Base-by-base conservation (phyloP, 2,329 filamentous ascomycete genomes). In the Simplicillium sp. region DNA sequence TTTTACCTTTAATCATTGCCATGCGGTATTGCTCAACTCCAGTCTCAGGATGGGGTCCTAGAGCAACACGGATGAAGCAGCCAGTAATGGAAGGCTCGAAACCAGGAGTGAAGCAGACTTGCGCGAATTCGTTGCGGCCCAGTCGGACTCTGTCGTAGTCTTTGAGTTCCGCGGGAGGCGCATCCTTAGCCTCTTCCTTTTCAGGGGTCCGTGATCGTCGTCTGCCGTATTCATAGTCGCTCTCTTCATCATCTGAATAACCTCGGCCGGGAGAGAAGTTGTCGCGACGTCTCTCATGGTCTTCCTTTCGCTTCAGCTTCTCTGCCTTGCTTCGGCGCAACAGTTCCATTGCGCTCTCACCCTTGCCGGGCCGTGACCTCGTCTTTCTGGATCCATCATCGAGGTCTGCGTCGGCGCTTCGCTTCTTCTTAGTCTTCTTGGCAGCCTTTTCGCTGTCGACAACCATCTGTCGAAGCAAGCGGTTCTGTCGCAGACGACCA, bases 21-120 rank as follows among this genome's bases (percentile, higher is more conserved):
- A 98, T 84, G 45, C 90, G 84, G 61, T 98, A 98, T 48, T 86
- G 75, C 46, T 84, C 83, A 44, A 81, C 69, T 3, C 83, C 82
- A 4, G 77, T 85, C 16, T 80, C 73, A 11, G 76, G 75, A 55
- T 94, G 84, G 11, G 82, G 74, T 1, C 89, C 90, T 42, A 96
- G 77, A 46, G 82, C 85, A 48, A 97, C 79, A 39, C 92, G 85
- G 31, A 83, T 82, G 58, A 84, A 98, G 60, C 88, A 94, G 39
- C 87, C 87, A 13, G 71, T 78, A 53, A 96, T 84, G 25, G 84
- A 75, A 8, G 84, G 68, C 42, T 94, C 85, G 50, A 98, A 96
- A 4, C 82, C 82, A 11, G 92, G 92, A 51, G 89, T 90, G 66
- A 94, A 95, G 70, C 88, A 96, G 41, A 95, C 84, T 54, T 90